These are phyloP conservation scores for Echites panduratus DNA, from an alignment of 257 asterid species.

Conservation along the genomic window DNA sequence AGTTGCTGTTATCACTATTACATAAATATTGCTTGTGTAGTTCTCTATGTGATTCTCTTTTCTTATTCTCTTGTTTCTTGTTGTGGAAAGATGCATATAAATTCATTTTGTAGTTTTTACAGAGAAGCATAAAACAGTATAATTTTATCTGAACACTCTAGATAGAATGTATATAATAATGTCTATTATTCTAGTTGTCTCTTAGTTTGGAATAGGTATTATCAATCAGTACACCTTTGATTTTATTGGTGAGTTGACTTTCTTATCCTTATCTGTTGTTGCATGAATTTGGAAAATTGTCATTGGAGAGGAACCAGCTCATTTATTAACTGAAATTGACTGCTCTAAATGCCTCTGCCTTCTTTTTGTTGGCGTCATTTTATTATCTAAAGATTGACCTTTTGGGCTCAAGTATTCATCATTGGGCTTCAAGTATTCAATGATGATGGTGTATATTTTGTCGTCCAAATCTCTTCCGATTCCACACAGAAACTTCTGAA, in stretches of 20 bases:
- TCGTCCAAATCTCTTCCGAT: too few species aligned
- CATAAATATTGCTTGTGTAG: neutral
- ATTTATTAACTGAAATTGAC: neutral
- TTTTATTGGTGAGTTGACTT: neutral
- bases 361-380: neutral
- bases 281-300: neutral
- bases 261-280: neutral
- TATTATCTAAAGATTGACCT: neutral
- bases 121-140: too few species aligned
- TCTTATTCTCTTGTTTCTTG: neutral
- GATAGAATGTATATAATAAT: too few species aligned
- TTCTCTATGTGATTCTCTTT: neutral
- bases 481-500: too few species aligned
- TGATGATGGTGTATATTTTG: neutral
- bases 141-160: neutral
- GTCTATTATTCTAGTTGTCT: neutral
- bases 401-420: neutral
- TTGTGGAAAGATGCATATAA: neutral
- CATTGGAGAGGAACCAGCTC: neutral
- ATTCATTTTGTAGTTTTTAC: neutral
- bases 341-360: neutral
- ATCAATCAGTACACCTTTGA: neutral
- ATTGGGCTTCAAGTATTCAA: too few species aligned
- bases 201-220: neutral
- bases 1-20: neutral